Evolutionary conservation across 371 early-diverging fungal genomes (phyloP), one percentile per base, ranked within the genome.

Genomic region (Globomyces sp.): DNA sequence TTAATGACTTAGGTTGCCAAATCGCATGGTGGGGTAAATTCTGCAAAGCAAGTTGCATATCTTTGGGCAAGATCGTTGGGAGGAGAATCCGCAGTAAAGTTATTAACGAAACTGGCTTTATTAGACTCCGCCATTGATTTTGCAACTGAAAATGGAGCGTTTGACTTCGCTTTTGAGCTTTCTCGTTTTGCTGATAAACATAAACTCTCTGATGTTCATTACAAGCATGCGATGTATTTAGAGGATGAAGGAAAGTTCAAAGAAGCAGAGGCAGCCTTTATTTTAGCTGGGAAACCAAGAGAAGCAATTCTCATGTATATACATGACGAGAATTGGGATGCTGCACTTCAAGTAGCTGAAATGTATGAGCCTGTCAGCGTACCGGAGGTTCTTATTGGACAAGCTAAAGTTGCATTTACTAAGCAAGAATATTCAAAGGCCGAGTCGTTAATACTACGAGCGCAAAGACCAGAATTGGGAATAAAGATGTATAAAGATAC

Each of bases 291-390:
- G 46, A 85, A 85, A 58, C 84, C 85, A 10, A 76, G 78, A 60
- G 85, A 85, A 61, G 85, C 85, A 0, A 82, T 85, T 40, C 69
- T 83, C 13, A 85, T 85, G 85, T 78, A 83, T 66, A 79, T 85
- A 61, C 84, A 84, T 75, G 81, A 84, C 59, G 82, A 85, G 70
- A 73, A 82, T 70, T 85, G 85, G 85, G 80, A 80, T 34, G 73
- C 72, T 13, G 84, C 85, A 44, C 61, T 79, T 24, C 36, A 69
- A 6, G 84, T 85, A 9, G 85, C 83, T 4, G 83, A 82, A 59
- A 69, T 73, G 34, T 75, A 82, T 62, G 85, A 83, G 57, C 79
- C 81, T 0, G 58, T 48, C 13, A 74, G 75, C 46, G 79, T 80
- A 9, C 59, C 71, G 2, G 85, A 85, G 43, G 82, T 85, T n/a